A percentile compares a stretch with the other conserved stretches of the same genome.
phyloP scores from a whole-genome alignment of 352 stramenopile genomes.

The Stramenopiles sp. region DNA sequence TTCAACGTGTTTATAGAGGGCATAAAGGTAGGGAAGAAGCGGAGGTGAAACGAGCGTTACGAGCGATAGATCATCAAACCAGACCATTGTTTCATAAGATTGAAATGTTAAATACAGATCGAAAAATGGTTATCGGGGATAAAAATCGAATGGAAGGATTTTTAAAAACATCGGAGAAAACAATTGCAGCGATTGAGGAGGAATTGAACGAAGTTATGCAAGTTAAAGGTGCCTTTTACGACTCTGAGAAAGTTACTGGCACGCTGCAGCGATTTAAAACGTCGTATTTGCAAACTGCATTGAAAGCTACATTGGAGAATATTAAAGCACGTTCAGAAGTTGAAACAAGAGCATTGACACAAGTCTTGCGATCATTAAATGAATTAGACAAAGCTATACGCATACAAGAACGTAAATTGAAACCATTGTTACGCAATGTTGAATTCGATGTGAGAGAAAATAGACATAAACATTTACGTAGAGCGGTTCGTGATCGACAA shows the following conservation, averaged over 20 bases:
- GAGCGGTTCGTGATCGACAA: constrained; percentile 37
- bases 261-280: constrained; percentile 68
- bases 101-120: constrained; percentile 3
- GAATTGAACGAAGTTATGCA: constrained; percentile 53
- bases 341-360: background rate
- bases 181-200: constrained; percentile 23
- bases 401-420: constrained; percentile 40
- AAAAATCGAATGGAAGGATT: background rate
- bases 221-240: constrained; percentile 57
- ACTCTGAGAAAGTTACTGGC: constrained; percentile 52
- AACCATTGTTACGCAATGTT: constrained; percentile 54
- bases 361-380: background rate
- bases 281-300: constrained; percentile 67
- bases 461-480: constrained; percentile 37
- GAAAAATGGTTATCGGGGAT: background rate
- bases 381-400: constrained; percentile 15
- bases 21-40: constrained; percentile 39
- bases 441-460: constrained; percentile 45
- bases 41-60: constrained; percentile 47
- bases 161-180: constrained; percentile 8
- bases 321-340: background rate
- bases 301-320: constrained; percentile 26
- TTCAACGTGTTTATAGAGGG: constrained; percentile 50
- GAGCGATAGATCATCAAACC: constrained; percentile 40
- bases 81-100: constrained; percentile 35